Evolutionary conservation across 2,329 filamentous ascomycete species (phyloP), one percentile per base, ranked within the genome.

Genomic region (Cercospora zeina): DNA sequence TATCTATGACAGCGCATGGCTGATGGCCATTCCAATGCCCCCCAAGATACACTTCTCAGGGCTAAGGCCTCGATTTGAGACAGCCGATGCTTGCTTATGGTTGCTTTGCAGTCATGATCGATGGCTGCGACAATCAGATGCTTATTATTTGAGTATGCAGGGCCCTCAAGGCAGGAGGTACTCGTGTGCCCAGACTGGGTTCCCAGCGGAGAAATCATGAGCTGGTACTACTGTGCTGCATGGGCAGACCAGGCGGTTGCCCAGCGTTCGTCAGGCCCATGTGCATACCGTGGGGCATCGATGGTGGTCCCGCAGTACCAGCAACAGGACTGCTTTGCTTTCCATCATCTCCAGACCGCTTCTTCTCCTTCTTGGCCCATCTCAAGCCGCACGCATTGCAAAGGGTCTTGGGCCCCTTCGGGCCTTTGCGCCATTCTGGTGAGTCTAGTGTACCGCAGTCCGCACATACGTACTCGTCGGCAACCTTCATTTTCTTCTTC

Each of bases 391-490:
- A 97, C 7, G 93, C 93, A 78, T 97, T 97, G 77, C 93, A 97
- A 11, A 97, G 79, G 8, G 93, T 97, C 77, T 97, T 97, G 1
- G 93, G 93, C 1, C 93, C 93, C 65, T 86, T 91, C 0, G 93
- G 93, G 0, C 93, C 93, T 76, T 96, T 97, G 65, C 93, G 84
- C 93, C 93, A 97, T 79, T 97, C 93, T 0, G 93, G 93, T 14
- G 91, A 96, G 73, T 97, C 93, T 42, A 96, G 82, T 0, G 91
- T 97, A 81, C 93, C 93, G 77, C 93, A 97, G 75, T 97, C 93
- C 1, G 91, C 93, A 76, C 93, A 97, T 37, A 96, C 91, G 73
- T 97, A 97, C 80, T 97, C 93, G 72, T 96, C 84, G 9, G 82
- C 81, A 47, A 83, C 82, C 75, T 96, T 96, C 51, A 91, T 80